phyloP scores from a whole-genome alignment of 495 filamentous ascomycete genomes.

The Talaromyces wortmannii region DNA sequence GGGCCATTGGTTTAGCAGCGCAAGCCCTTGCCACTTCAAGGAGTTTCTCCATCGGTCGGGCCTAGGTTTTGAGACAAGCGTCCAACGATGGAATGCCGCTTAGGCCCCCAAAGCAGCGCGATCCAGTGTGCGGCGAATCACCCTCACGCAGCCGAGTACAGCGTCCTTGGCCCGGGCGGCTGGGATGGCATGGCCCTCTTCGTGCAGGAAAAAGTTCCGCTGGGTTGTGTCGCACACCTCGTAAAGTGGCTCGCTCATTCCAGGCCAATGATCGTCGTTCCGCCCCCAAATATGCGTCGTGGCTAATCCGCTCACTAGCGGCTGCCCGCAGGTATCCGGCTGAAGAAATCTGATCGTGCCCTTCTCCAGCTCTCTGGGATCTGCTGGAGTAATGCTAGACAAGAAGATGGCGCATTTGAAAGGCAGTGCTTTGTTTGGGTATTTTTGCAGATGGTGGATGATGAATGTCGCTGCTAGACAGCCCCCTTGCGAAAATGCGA shows the following conservation, averaged over 20 bases:
- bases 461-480: conserved; percentile 13
- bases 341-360: conserved; percentile 4
- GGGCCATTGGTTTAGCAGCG: no score
- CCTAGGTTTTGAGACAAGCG: background rate
- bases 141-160: conserved; percentile 7
- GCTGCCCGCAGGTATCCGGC: no score
- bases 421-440: background rate
- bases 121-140: conserved; percentile 9
- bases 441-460: conserved; percentile 3
- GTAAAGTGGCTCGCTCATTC: conserved; percentile 1
- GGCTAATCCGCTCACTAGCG: conserved; percentile 8
- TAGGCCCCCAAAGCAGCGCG: conserved; percentile 2
- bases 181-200: conserved; percentile 15
- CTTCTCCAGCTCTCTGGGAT: conserved; percentile 5
- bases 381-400: conserved; percentile 5
- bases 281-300: conserved; percentile 18
- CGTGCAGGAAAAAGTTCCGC: conserved; percentile 9
- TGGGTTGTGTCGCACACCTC: conserved; percentile 7
- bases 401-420: conserved; percentile 23
- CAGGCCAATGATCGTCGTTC: conserved; percentile 6
- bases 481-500: conserved; percentile 20
- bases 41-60: background rate
- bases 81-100: background rate
- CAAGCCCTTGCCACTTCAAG: no score
- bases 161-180: conserved; percentile 10